Percentiles rank a stretch among this genome's conserved stretches.
Evolutionary conservation across 805 yeast genomes (phyloP).

Genomic region (Danielia reshetovae): DNA sequence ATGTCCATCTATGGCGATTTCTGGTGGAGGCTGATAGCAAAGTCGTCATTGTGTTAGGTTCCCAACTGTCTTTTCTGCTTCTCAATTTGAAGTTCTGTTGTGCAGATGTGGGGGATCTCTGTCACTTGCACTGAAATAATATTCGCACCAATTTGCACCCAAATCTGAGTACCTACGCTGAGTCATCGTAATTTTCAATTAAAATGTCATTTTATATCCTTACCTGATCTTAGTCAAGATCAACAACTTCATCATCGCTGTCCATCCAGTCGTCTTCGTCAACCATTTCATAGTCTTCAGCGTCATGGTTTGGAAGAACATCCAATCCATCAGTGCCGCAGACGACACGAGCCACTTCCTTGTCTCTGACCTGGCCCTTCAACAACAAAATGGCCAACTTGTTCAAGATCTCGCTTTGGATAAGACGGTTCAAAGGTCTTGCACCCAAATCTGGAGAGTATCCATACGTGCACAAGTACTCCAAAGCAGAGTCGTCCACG

Average conservation of each 20-base stretch:
- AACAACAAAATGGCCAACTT: conserved; percentile 83
- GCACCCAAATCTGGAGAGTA: conserved; percentile 95
- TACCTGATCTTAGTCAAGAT: conserved; percentile 21
- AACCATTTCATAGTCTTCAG: conserved; percentile 44
- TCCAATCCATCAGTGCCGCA: conserved; percentile 60
- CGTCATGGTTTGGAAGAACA: conserved; percentile 83
- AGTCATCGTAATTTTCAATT: no score
- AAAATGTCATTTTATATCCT: no score
- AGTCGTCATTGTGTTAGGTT: no score
- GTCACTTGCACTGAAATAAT: no score
- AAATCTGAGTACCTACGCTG: no score
- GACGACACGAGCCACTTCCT: conserved; percentile 74
- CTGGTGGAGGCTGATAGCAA: no score
- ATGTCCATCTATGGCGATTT: no score
- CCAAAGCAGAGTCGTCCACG: conserved; percentile 72
- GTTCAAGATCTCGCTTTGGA: conserved; percentile 84
- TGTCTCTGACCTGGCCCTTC: conserved; percentile 82
- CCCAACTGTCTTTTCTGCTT: no score
- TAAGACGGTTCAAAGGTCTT: conserved; percentile 89
- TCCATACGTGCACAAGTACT: conserved; percentile 79
- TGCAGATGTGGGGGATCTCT: no score
- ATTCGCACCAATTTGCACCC: no score
- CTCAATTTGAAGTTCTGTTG: no score
- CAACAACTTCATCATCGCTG: conserved; percentile 44
- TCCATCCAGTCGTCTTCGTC: conserved; percentile 60